A percentile compares a stretch with the other conserved stretches of the same genome.
phyloP scores from a whole-genome alignment of 2,329 filamentous ascomycete species.

The Penicillium sp. region DNA sequence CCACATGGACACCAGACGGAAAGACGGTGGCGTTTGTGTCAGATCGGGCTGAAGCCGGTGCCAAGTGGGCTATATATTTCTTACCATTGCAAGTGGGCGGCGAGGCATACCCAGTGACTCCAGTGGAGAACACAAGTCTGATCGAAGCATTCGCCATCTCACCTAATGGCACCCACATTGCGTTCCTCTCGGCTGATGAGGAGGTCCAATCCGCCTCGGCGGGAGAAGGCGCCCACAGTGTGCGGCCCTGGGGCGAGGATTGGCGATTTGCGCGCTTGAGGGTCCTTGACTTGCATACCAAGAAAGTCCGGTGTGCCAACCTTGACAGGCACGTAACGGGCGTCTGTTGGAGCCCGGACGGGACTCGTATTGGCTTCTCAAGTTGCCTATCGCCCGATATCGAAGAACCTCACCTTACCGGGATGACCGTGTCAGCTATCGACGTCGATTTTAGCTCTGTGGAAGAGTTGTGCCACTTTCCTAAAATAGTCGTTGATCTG shows the following conservation, averaged over 20 bases:
- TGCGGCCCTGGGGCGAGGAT: constrained; percentile 17
- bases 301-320: constrained; percentile 15
- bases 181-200: neutral
- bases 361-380: constrained; percentile 18
- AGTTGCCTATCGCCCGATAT: constrained; percentile 15
- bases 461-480: neutral
- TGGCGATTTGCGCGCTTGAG: constrained; percentile 20
- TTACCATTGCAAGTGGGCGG: neutral
- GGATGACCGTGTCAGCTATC: constrained; percentile 10
- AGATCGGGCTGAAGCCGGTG: constrained; percentile 18
- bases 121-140: neutral
- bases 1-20: constrained; percentile 25
- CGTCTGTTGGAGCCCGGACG: constrained; percentile 22
- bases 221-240: neutral
- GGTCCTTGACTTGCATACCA: constrained; percentile 20
- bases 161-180: neutral
- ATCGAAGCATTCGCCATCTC: neutral
- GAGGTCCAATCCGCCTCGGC: neutral
- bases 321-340: constrained; percentile 18
- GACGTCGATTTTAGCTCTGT: constrained; percentile 4
- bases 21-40: constrained; percentile 22
- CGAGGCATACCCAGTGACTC: neutral
- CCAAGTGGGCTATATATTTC: constrained; percentile 9
- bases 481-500: neutral
- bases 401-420: constrained; percentile 13